A percentile compares a stretch with the other conserved stretches of the same genome.
phyloP scores from a whole-genome alignment of 2,329 filamentous ascomycete genomes.

The Dactylellina leptospora region DNA sequence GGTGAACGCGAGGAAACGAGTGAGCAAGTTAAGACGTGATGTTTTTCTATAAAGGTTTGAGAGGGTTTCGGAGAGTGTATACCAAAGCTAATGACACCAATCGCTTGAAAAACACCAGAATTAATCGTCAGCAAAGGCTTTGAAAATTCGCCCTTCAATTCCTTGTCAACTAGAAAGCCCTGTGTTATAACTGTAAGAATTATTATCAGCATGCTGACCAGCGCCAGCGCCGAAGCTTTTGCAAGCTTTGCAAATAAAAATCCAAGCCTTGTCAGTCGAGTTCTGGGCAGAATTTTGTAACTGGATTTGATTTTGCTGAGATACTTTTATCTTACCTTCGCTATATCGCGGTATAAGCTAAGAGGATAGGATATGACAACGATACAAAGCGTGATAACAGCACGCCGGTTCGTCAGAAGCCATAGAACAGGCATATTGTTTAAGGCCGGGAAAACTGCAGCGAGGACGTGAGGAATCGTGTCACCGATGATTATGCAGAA shows the following conservation, averaged over 20 bases:
- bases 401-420: conserved; percentile 80
- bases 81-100: conserved; percentile 98
- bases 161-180: conserved; percentile 75
- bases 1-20: not conserved
- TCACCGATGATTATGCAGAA: conserved; percentile 98
- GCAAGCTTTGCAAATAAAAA: conserved; percentile 72
- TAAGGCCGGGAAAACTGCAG: conserved; percentile 81
- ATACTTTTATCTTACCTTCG: conserved; percentile 73
- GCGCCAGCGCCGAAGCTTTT: conserved; percentile 91
- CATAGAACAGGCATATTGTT: conserved; percentile 78
- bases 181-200: conserved; percentile 87
- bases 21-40: not conserved
- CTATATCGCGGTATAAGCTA: conserved; percentile 93
- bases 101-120: conserved; percentile 88
- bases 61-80: conserved; percentile 51
- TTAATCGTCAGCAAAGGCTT: conserved; percentile 80
- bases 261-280: not conserved
- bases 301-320: too few species aligned
- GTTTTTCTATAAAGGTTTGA: not conserved
- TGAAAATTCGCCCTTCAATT: conserved; percentile 75
- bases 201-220: conserved; percentile 92
- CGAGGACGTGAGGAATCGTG: conserved; percentile 88
- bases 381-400: conserved; percentile 87
- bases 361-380: conserved; percentile 87
- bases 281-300: not conserved